Conservation (phyloP, 169 alveolate genomes). For the Plasmodium gallinaceum region DNA sequence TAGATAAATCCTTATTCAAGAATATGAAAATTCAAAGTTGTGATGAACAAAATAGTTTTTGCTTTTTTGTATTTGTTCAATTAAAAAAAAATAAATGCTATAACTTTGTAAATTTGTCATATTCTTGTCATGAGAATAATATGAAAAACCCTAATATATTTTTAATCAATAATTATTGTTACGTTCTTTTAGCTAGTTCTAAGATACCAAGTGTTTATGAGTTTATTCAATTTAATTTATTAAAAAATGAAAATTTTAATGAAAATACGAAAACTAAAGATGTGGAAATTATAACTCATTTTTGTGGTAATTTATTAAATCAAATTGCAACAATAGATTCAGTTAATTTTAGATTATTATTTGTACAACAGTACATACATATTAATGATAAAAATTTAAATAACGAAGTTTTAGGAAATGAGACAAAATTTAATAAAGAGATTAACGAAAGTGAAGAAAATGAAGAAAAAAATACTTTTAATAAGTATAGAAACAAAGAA, state of each 20-base stretch:
- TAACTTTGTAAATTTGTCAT: slow-evolving; percentile 65
- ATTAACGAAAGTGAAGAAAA: slow-evolving; percentile 9
- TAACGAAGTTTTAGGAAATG: background rate
- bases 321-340: slow-evolving; percentile 68
- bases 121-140: slow-evolving; percentile 68
- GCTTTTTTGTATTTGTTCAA: slow-evolving; percentile 74
- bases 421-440: background rate
- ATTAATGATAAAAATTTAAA: background rate
- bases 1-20: slow-evolving; percentile 33
- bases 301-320: slow-evolving; percentile 71
- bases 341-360: slow-evolving; percentile 39
- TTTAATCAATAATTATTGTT: slow-evolving; percentile 43
- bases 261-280: slow-evolving; percentile 44
- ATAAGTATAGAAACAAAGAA: slow-evolving; percentile 24
- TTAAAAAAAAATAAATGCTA: slow-evolving; percentile 65
- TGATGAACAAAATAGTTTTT: slow-evolving; percentile 13
- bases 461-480: background rate
- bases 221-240: slow-evolving; percentile 29
- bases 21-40: slow-evolving; percentile 49
- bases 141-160: slow-evolving; percentile 25
- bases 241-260: slow-evolving; percentile 19
- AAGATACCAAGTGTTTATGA: slow-evolving; percentile 31
- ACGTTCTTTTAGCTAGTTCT: slow-evolving; percentile 69
- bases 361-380: slow-evolving; percentile 62
- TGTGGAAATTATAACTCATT: slow-evolving; percentile 68